Evolutionary conservation across 2,329 filamentous ascomycete genomes (phyloP).

Genomic region (Epichloe hybrida): DNA sequence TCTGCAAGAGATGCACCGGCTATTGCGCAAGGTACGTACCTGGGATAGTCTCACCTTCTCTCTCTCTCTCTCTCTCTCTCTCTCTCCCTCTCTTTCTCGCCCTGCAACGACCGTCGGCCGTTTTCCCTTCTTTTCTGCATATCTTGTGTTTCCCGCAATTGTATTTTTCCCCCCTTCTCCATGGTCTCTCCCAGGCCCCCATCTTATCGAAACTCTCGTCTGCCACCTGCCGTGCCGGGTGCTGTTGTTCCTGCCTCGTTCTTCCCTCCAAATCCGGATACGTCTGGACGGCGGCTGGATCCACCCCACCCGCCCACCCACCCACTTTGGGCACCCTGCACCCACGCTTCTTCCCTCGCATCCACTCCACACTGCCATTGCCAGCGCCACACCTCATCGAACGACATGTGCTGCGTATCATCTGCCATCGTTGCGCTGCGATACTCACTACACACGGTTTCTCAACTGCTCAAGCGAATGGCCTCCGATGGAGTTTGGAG

Average conservation of each 20-base stretch:
- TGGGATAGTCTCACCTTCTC: not conserved
- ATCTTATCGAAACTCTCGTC: too few species aligned
- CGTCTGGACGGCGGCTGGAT: slow-evolving; percentile 3
- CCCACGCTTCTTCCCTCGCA: slow-evolving; percentile 8
- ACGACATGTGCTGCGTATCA: slow-evolving; percentile 3
- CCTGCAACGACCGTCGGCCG: too few species aligned
- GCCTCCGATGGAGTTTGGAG: not conserved
- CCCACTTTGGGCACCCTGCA: slow-evolving; percentile 6
- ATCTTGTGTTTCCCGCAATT: not conserved
- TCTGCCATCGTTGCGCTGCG: not conserved
- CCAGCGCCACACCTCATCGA: slow-evolving; percentile 1
- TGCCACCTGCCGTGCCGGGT: not conserved
- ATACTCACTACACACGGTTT: not conserved
- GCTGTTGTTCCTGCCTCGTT: slow-evolving; percentile 4
- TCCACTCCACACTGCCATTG: slow-evolving; percentile 8
- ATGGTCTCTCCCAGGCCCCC: not conserved
- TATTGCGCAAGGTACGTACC: slow-evolving; percentile 73
- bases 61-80: not conserved
- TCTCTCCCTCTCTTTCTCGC: too few species aligned
- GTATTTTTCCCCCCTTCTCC: not conserved
- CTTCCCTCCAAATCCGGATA: slow-evolving; percentile 1
- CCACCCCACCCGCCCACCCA: not conserved
- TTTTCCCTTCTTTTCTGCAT: not conserved
- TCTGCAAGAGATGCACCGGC: slow-evolving; percentile 80
- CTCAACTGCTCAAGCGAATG: not conserved